Evolutionary conservation across 371 early-diverging fungal genomes (phyloP), one percentile per base, ranked within the genome.

Genomic region (Mortierella sp.): DNA sequence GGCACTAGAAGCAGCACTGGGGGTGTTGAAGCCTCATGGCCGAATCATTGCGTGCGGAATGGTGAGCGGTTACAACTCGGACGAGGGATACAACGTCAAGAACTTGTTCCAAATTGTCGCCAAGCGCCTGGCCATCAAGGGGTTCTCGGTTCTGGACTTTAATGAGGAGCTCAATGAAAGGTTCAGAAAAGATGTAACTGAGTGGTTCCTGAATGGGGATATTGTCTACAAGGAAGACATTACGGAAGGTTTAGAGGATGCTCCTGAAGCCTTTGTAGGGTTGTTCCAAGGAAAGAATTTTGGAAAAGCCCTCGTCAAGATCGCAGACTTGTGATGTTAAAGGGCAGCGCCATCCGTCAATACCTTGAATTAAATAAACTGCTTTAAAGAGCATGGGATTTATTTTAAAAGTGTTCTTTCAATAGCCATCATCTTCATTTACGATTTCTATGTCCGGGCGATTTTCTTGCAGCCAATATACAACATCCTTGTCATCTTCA

Each of bases 21-120:
- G 73, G 16, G 40, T 67, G 24, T 68, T 87, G 76, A 88, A 88
- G 68, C 14, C 51, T 12, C 62, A 85, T 65, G 91, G 88, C 6
- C 88, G 92, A 37, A 84, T 92, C 66, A 65, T 84, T 43, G 78
- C 70, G 49, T 83, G 87, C 73, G 92, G 91, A 26, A 86, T 86
- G 84, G 91, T 93, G 70, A 86, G 90, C 26, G 87, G 88, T 73
- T 93, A 94, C 84, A 91, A 94, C 69, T 70, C 70, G 0, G 69
- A 65, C 11, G 61, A 78, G 16, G 68, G 77, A 3, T 87, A 90
- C 64, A 83, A 81, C 16, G 62, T 91, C 71, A 66, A 77, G 49
- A 90, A 90, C 83, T 52, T 87, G 61, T 60, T 69, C 14, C 62
- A 75, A 14, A 64, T 89, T 16, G 67, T 92, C 18, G 63, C 70